Base-by-base conservation (phyloP, 345 rosid species). In the Limnanthes douglasii region DNA sequence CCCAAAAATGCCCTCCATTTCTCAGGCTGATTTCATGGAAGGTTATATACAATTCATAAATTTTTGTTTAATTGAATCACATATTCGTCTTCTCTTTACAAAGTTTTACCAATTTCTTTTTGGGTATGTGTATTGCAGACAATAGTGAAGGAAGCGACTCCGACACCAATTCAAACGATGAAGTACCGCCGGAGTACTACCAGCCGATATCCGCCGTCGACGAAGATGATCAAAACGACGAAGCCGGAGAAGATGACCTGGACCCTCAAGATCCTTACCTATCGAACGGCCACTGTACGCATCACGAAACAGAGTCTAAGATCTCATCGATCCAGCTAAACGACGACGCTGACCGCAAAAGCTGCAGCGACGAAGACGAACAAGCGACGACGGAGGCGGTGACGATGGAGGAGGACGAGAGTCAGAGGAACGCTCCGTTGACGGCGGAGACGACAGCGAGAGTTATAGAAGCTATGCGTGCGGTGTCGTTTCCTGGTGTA, bases 401-500 rank as follows among this genome's bases (percentile, higher is more conserved):
- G 20, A 84, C 92, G 2, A 63, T 83, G 42, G 65, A 69, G 43
- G 95, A 79, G 54, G 95, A 73, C 27, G 95, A 88, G 56, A 56
- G 55, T 32, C 60, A 94, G 8, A 53, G 98, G 43, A 68, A 63
- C 31, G 81, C 90, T 41, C 81, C 92, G 49, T 39, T 88, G 56
- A 24, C 64, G 44, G 45, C 39, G 12, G 95, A 80, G 56, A 60
- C 60, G 34, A 78, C 84, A 7, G 28, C 33, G 41, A 59, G 86
- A 40, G 77, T 84, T 18, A 61, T 67, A 79, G 94, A 83, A 25
- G 92, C 92, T 6, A 88, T 83, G 94, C 79, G 94, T 0, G 75
- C 81, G 25, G 62, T 79, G 12, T 64, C 93, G 7, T 76, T 79
- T n/a, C 53, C 59, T 5, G 83, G 90, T 12, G 50, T 39, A 1